A percentile compares a stretch with the other conserved stretches of the same genome.
Evolutionary conservation across 2,329 filamentous ascomycete species (phyloP).

Genomic region (Epichloe elymi): DNA sequence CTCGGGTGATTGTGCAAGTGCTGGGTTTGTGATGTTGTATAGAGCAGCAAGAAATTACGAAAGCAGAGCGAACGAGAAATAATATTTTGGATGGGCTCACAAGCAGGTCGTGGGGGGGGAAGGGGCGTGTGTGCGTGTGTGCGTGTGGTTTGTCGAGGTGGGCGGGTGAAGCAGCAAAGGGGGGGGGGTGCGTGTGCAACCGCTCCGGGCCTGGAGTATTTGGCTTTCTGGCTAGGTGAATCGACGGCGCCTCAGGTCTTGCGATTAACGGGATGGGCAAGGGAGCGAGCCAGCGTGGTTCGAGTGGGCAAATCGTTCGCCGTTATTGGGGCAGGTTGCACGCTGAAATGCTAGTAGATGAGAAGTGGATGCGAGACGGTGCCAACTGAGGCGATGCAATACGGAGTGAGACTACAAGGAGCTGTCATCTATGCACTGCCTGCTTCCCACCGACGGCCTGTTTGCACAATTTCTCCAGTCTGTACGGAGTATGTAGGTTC

Average conservation of each 20-base stretch:
- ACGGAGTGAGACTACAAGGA: background rate
- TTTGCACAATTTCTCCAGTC: background rate
- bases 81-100: slow-evolving; percentile 24
- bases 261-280: slow-evolving; percentile 18
- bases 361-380: background rate
- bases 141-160: slow-evolving; percentile 9
- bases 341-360: background rate
- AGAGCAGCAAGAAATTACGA: slow-evolving; percentile 7
- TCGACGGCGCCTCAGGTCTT: slow-evolving; percentile 15
- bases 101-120: slow-evolving; percentile 5
- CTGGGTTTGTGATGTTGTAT: slow-evolving; percentile 6
- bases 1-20: background rate
- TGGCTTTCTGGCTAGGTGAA: slow-evolving; percentile 10
- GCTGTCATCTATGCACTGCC: background rate
- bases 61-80: slow-evolving; percentile 22
- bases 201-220: slow-evolving; percentile 8
- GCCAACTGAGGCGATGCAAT: background rate
- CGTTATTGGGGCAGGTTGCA: slow-evolving; percentile 5
- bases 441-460: background rate
- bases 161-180: background rate
- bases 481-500: too few species aligned
- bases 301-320: background rate
- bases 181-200: slow-evolving; percentile 5
- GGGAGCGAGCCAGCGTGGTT: background rate
- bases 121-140: slow-evolving; percentile 8